These are phyloP conservation scores for Moringa oleifera DNA, from an alignment of 345 rosid genomes.

Conservation along the genomic window DNA sequence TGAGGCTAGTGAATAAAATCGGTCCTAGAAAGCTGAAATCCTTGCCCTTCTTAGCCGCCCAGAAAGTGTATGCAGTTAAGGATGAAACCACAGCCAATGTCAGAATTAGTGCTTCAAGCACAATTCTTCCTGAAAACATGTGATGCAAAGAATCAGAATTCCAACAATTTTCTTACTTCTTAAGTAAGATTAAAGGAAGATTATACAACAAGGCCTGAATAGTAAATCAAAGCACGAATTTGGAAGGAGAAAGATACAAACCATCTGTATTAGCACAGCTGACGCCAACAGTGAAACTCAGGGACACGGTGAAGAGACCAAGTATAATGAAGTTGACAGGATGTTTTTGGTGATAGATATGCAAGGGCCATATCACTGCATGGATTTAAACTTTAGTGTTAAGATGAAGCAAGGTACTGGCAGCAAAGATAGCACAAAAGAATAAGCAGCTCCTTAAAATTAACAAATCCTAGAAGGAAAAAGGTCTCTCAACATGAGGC, in stretches of 20 bases:
- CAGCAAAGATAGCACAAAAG: neutral
- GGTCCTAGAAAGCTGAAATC: slow-evolving; percentile 94
- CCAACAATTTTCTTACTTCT: no score
- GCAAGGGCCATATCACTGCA: slow-evolving; percentile 94
- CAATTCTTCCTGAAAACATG: slow-evolving; percentile 67
- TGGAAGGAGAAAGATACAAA: slow-evolving; percentile 21
- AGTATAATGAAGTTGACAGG: slow-evolving; percentile 81
- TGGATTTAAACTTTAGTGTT: neutral
- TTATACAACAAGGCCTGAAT: slow-evolving; percentile 1
- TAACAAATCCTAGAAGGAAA: neutral
- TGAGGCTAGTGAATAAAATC: slow-evolving; percentile 76
- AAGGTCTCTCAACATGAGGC: neutral
- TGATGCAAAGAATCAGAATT: neutral
- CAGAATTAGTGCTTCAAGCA: slow-evolving; percentile 85
- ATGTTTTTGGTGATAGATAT: slow-evolving; percentile 89
- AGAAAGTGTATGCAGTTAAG: slow-evolving; percentile 89
- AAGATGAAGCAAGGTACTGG: neutral
- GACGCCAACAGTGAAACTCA: slow-evolving; percentile 81
- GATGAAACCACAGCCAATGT: slow-evolving; percentile 79
- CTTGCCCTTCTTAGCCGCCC: slow-evolving; percentile 95
- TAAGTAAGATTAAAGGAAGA: neutral
- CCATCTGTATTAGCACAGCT: slow-evolving; percentile 91
- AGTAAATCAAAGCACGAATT: no score
- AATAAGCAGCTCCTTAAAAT: neutral
- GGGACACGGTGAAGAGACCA: slow-evolving; percentile 76